These are phyloP conservation scores for Graphilbum sp. DNA, from an alignment of 2,329 filamentous ascomycete genomes.

Conservation along the genomic window DNA sequence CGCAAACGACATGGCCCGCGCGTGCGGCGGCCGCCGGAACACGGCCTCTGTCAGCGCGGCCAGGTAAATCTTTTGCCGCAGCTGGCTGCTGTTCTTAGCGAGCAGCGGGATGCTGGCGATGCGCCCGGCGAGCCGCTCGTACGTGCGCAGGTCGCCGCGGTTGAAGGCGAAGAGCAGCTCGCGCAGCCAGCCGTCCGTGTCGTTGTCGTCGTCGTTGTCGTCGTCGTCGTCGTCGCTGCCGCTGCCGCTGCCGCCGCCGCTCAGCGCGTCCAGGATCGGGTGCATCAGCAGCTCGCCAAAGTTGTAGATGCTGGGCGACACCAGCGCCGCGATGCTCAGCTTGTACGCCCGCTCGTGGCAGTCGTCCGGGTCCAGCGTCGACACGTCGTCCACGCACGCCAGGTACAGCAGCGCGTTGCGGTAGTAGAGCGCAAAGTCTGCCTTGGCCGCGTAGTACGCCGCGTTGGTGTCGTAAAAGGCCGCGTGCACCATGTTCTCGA, in stretches of 20 bases:
- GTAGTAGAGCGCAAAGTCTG: constrained; percentile 93
- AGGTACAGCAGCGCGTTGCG: constrained; percentile 95
- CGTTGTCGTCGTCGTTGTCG: too few relatives aligned
- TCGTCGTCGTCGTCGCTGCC: too few relatives aligned
- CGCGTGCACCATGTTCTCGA: constrained; percentile 90
- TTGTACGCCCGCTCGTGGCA: constrained; percentile 77
- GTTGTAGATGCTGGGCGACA: constrained; percentile 96
- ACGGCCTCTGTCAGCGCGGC: constrained; percentile 89
- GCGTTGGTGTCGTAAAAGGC: constrained; percentile 93
- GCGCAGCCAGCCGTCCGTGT: constrained; percentile 71
- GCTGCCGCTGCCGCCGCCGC: too few relatives aligned
- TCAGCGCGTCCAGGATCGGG: constrained; percentile 76
- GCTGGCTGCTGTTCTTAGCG: constrained; percentile 60
- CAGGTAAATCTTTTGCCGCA: constrained; percentile 97
- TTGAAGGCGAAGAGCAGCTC: constrained; percentile 98
- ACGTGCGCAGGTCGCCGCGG: constrained; percentile 76
- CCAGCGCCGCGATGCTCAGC: constrained; percentile 77
- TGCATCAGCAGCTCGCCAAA: constrained; percentile 97
- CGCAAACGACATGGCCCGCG: constrained; percentile 82
- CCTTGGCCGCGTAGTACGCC: constrained; percentile 84
- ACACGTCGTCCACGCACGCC: constrained; percentile 81
- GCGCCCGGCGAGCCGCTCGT: constrained; percentile 67
- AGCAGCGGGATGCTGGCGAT: constrained; percentile 69
- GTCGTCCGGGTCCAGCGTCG: constrained; percentile 56
- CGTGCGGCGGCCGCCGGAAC: constrained; percentile 87